Evolutionary conservation across 179 eudicot species (phyloP).

Genomic region (Corrigiola litoralis): DNA sequence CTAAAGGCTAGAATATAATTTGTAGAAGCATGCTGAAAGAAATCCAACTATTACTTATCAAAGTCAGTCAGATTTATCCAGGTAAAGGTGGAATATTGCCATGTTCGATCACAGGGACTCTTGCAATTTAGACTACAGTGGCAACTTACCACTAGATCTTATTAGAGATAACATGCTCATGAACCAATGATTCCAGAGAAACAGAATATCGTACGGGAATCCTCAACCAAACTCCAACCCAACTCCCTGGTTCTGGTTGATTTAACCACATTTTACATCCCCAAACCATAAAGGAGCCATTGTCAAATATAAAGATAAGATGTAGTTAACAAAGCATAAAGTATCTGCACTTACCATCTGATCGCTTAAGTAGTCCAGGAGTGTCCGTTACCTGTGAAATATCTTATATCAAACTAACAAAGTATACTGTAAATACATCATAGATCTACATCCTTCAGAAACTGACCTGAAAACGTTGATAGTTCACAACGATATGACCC

Average conservation of each 20-base stretch:
- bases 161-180: not conserved
- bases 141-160: not conserved
- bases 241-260: no score
- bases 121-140: not conserved
- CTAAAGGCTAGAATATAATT: not conserved
- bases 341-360: conserved; percentile 50
- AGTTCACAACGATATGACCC: conserved; percentile 84
- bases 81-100: not conserved
- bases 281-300: no score
- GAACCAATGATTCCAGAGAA: not conserved
- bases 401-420: not conserved
- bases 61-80: not conserved
- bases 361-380: conserved; percentile 78
- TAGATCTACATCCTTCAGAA: not conserved
- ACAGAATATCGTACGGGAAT: not conserved
- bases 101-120: not conserved
- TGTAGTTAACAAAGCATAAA: conserved; percentile 6
- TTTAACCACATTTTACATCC: no score
- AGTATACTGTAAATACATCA: not conserved
- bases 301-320: not conserved
- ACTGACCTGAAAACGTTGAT: conserved; percentile 81
- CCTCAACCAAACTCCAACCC: not conserved
- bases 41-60: not conserved
- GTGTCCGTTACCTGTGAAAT: conserved; percentile 87
- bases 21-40: not conserved